These are phyloP conservation scores for Penicillium canariense DNA, from an alignment of 495 filamentous ascomycete genomes.

Conservation along the genomic window DNA sequence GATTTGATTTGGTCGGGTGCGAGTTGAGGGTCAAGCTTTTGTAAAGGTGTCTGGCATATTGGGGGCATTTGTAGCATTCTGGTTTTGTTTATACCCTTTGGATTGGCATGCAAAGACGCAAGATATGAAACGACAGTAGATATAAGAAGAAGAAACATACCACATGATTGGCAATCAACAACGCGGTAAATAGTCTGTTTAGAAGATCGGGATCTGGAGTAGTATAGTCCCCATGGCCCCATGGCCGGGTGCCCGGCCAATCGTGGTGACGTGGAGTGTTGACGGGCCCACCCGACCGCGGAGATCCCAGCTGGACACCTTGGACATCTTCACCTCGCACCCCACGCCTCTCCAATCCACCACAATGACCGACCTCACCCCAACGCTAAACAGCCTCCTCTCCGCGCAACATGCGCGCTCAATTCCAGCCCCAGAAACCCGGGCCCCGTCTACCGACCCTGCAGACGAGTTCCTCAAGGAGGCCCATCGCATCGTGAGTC, in stretches of 20 bases:
- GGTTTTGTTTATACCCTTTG: constrained; percentile 24
- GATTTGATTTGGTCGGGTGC: background rate
- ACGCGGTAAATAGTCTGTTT: too few species aligned
- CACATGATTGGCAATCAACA: too few species aligned
- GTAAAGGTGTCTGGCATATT: constrained; percentile 1
- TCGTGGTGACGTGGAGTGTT: constrained; percentile 4
- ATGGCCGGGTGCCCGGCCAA: background rate
- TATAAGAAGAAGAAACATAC: too few species aligned
- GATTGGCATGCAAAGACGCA: constrained; percentile 15
- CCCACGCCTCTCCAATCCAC: constrained; percentile 5
- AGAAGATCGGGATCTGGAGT: too few species aligned
- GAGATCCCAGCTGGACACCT: constrained; percentile 4
- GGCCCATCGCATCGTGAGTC: constrained; percentile 84
- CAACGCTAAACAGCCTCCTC: constrained; percentile 60
- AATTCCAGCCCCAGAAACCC: constrained; percentile 1
- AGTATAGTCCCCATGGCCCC: too few species aligned
- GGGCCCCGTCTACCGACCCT: constrained; percentile 40
- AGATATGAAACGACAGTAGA: constrained; percentile 1
- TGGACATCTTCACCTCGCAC: background rate
- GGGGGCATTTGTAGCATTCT: constrained; percentile 17
- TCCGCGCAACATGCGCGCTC: constrained; percentile 41
- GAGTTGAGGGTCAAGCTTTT: too few species aligned
- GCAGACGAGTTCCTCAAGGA: constrained; percentile 93
- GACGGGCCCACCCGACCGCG: constrained; percentile 7
- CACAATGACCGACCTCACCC: constrained; percentile 69